Conservation (phyloP, 2,329 filamentous ascomycete genomes). For the Stagonosporopsis rhizophila region DNA sequence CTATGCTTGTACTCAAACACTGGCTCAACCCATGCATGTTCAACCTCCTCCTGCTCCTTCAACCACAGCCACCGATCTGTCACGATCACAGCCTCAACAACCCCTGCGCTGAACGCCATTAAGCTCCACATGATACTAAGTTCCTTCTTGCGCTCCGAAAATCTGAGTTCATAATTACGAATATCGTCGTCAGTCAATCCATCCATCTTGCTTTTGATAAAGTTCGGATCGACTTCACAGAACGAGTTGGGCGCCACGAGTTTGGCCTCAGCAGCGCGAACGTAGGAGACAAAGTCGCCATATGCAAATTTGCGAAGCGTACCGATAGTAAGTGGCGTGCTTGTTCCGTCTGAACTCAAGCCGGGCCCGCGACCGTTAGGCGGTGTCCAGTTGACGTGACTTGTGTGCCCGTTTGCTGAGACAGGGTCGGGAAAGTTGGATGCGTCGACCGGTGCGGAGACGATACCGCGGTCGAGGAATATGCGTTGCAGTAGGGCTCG, state of each 20-base stretch:
- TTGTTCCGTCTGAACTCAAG: constrained; percentile 59
- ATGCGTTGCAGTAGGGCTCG: constrained; percentile 88
- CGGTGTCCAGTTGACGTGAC: constrained; percentile 45
- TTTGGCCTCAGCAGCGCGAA: constrained; percentile 81
- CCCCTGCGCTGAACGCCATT: constrained; percentile 93
- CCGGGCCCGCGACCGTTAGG: constrained; percentile 58
- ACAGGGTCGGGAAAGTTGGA: constrained; percentile 49
- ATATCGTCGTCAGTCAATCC: constrained; percentile 79
- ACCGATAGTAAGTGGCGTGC: constrained; percentile 85
- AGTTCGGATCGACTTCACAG: constrained; percentile 46
- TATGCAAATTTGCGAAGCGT: constrained; percentile 84
- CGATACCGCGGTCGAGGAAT: constrained; percentile 84
- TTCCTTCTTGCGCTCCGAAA: constrained; percentile 74
- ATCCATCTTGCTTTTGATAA: constrained; percentile 71
- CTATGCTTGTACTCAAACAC: constrained; percentile 89
- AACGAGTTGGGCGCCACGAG: constrained; percentile 54
- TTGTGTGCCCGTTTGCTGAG: constrained; percentile 43
- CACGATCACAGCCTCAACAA: constrained; percentile 89
- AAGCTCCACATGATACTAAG: constrained; percentile 88
- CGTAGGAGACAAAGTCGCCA: constrained; percentile 74
- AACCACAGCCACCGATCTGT: constrained; percentile 89
- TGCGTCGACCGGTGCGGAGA: constrained; percentile 61
- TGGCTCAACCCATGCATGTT: constrained; percentile 86
- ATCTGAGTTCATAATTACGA: constrained; percentile 70
- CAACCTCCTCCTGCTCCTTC: constrained; percentile 74